Base-by-base conservation (phyloP, 768 basidiomycete genomes). In the Lepiota venenata region DNA sequence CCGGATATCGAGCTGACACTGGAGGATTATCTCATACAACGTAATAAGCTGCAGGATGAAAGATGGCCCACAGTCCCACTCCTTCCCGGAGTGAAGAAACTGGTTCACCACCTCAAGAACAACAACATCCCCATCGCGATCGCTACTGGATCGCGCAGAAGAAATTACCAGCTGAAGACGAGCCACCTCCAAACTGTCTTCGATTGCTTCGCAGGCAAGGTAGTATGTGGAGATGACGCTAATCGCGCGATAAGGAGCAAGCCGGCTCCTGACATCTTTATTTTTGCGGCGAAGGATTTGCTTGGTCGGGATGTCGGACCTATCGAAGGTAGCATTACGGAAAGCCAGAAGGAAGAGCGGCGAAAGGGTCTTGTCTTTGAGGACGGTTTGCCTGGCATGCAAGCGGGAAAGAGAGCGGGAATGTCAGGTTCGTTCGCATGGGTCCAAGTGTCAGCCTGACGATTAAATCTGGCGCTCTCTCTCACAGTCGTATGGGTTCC, bases 401-500 rank as follows among this genome's bases (percentile, higher is more conserved):
- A 87, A 59, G 90, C 91, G 6, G 92, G 85, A 3, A 88, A 88
- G 64, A 76, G 87, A 53, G 91, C 91, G 2, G 91, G 89, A 10
- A 93, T 94, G 92, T 79, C 84, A 53, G 91, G 92, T 92, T 52
- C 36, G 78, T 59, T 15, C 39, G 32, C 40, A 47, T 39, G 25
- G 21, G 10, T 44, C 9, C 16, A 12, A 16, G 48, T 38, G 35
- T 36, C 22, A 55, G 16, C 42, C 44, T 35, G 29, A n/a, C 47
- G 15, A 47, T 40, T 47, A 45, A 22, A 47, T 54, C 40, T 52
- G 35, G 38, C 41, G 35, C 35, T 44, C 20, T 44, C 20, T 39
- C 41, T 55, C 40, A 29, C 60, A 92, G 91, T 92, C 29, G 75
- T 91, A 2, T 95, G 92, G 92, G 81, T 93, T 14, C 92, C 93